Conservation (phyloP, 257 asterid genomes). For the Solanum infundibuliforme region DNA sequence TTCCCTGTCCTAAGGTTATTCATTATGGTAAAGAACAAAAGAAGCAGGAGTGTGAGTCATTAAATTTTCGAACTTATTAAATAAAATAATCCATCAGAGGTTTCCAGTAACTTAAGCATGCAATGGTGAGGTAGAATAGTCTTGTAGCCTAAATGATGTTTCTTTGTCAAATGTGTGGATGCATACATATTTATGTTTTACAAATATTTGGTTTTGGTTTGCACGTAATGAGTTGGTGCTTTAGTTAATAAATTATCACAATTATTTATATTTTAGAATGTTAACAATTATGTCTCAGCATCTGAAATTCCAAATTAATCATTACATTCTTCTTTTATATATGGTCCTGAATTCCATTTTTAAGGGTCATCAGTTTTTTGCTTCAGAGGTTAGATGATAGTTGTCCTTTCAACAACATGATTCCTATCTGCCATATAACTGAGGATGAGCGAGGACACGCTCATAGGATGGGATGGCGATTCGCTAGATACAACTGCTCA, state of each 20-base stretch:
- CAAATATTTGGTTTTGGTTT: neutral
- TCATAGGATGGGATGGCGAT: neutral
- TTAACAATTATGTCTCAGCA: neutral
- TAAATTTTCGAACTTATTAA: neutral
- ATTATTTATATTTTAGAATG: neutral
- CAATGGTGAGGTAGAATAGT: neutral
- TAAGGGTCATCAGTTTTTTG: neutral
- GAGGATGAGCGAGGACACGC: neutral
- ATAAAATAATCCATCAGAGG: neutral
- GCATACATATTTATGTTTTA: neutral
- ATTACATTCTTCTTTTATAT: neutral
- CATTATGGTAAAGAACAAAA: neutral
- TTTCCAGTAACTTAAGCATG: neutral
- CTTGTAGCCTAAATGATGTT: neutral
- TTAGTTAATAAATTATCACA: neutral
- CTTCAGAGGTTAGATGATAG: neutral
- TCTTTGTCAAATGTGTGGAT: neutral
- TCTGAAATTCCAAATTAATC: neutral
- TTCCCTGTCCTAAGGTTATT: neutral
- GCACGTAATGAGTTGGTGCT: neutral
- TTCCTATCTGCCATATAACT: neutral
- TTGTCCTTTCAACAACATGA: neutral
- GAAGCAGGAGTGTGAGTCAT: neutral
- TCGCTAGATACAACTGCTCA: neutral
- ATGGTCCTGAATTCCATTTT: neutral